These are phyloP conservation scores for Mesostigma viride DNA, from an alignment of 139 green algal species.

Conservation along the genomic window DNA sequence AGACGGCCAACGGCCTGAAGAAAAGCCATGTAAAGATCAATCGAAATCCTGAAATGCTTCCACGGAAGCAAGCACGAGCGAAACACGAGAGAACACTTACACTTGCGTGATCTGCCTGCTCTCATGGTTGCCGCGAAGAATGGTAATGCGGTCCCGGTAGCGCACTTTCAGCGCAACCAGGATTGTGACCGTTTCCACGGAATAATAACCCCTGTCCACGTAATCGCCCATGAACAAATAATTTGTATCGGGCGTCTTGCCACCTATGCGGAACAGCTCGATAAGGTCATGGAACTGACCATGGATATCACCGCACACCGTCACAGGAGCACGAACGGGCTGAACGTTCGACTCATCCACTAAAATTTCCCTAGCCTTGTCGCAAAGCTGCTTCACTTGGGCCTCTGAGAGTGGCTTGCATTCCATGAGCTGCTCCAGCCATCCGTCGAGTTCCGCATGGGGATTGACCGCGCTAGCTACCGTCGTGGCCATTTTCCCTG, in stretches of 20 bases:
- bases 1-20: neutral
- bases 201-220: conserved; percentile 94
- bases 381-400: conserved; percentile 83
- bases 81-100: too few relatives aligned
- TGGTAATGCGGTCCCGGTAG: conserved; percentile 90
- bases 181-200: conserved; percentile 75
- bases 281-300: conserved; percentile 96
- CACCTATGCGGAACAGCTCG: conserved; percentile 95
- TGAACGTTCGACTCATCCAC: conserved; percentile 88
- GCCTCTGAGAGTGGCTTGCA: conserved; percentile 79
- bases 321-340: conserved; percentile 85
- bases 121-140: conserved; percentile 96
- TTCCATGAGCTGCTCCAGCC: conserved; percentile 77
- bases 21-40: conserved; percentile 15
- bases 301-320: conserved; percentile 86
- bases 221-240: conserved; percentile 99
- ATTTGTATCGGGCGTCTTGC: conserved; percentile 89
- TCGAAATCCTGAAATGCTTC: too few relatives aligned
- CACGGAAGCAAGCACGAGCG: too few relatives aligned
- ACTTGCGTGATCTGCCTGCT: conserved; percentile 51
- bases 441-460: conserved; percentile 17
- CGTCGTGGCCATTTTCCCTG: neutral
- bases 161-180: conserved; percentile 52
- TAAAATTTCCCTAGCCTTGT: conserved; percentile 58
- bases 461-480: conserved; percentile 7